Evolutionary conservation across 495 filamentous ascomycete species (phyloP), one percentile per base, ranked within the genome.

Genomic region (Tuber indicum): DNA sequence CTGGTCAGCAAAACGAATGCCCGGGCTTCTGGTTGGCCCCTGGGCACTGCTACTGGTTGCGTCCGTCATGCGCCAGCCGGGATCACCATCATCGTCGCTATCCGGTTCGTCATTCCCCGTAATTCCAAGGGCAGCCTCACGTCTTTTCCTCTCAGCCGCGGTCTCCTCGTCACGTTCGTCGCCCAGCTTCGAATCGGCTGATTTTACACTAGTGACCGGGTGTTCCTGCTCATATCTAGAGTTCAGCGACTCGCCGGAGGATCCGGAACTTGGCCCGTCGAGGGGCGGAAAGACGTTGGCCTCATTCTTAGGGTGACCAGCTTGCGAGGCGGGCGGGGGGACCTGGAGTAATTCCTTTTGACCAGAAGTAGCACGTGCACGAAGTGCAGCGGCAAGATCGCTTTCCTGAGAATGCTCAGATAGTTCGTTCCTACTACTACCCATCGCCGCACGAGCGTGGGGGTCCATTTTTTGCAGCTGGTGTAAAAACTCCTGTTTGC

Each of bases 401-500:
- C 84, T 12, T 80, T 85, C 52, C 87, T 86, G 0, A 91, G 90
- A 0, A 89, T 90, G 79, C 17, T 66, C 36, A 26, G 44, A 23
- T 26, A 76, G 62, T 26, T 90, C 88, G 71, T n/a, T n/a, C n/a
- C 88, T 91, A 69, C 91, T 84, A 73, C 94, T 89, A 0, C 96
- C 88, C 3, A 92, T 85, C 77, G 93, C 89, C 39, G 87, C 88
- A 23, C 94, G 89, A 26, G 90, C 89, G 80, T 90, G 91, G 45
- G 93, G 91, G 83, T 97, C 93, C 75, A 98, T 86, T 43, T 90
- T 87, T 82, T 91, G 90, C 78, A 99, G 91, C 81, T 96, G 90
- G 72, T 90, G 86, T 78, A 98, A 91, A 85, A 99, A 98, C 81
- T 98, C 93, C 10, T 92, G 90, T 84, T 97, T 97, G 83, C 89